These are phyloP conservation scores for Kitagawia praeruptora DNA, from an alignment of 129 eudicot species.

Conservation along the genomic window DNA sequence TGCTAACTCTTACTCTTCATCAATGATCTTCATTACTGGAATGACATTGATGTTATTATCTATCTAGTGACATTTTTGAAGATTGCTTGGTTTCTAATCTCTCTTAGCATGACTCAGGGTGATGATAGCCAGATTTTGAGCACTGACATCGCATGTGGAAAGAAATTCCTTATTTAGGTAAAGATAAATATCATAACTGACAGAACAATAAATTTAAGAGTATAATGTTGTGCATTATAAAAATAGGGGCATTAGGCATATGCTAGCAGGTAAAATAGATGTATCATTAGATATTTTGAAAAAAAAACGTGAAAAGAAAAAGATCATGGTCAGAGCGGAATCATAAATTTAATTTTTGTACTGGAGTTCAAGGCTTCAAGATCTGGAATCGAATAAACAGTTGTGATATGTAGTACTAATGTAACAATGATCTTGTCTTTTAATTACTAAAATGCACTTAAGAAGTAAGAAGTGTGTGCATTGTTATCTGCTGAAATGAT, in stretches of 20 bases:
- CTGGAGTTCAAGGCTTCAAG: background rate
- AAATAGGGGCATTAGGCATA: background rate
- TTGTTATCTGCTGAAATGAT: background rate
- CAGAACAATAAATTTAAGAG: background rate
- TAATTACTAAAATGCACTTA: background rate
- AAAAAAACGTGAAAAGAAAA: background rate
- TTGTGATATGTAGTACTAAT: background rate
- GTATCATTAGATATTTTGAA: background rate
- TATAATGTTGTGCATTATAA: background rate
- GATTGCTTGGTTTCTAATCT: background rate
- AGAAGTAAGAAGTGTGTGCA: background rate
- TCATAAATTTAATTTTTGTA: background rate
- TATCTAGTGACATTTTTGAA: background rate
- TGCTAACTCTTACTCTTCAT: background rate
- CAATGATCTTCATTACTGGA: background rate
- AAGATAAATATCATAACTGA: background rate
- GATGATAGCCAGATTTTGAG: background rate
- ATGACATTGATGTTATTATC: background rate
- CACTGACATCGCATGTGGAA: background rate
- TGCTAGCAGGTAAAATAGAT: background rate
- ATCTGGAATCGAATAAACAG: background rate
- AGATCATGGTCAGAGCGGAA: background rate
- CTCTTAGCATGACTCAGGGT: background rate
- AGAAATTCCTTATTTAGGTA: background rate
- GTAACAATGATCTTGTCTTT: background rate